Conservation (phyloP, 306 rosid species). For the Cicer bijugum region DNA sequence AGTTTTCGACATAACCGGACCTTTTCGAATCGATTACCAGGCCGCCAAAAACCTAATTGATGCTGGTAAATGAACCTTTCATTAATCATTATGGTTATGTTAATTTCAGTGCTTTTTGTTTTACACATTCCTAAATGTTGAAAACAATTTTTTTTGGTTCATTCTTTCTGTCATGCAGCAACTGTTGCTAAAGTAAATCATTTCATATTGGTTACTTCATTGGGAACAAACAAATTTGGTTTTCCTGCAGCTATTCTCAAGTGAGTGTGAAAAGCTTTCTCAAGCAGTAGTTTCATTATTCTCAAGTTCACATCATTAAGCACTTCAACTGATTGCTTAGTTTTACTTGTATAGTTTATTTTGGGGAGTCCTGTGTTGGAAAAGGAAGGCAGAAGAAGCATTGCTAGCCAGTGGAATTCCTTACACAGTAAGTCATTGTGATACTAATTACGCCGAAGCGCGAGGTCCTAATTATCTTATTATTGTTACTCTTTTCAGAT, state of each 20-base stretch:
- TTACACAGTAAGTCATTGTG: slow-evolving; percentile 71
- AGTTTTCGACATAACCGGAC: slow-evolving; percentile 87
- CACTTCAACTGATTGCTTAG: slow-evolving; percentile 36
- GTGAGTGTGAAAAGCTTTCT: slow-evolving; percentile 58
- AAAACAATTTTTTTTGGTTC: slow-evolving; percentile 35
- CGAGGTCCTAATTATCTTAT: slow-evolving; percentile 13
- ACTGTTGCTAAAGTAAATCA: slow-evolving; percentile 72
- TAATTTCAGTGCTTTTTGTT: not conserved
- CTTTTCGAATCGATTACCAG: slow-evolving; percentile 82
- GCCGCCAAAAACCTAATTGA: slow-evolving; percentile 84
- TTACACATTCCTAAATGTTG: slow-evolving; percentile 17
- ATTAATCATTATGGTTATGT: slow-evolving; percentile 1
- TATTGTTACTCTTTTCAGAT: slow-evolving; percentile 63
- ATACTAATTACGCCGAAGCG: slow-evolving; percentile 23
- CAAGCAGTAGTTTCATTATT: slow-evolving; percentile 8
- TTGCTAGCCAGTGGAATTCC: slow-evolving; percentile 88
- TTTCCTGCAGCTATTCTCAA: slow-evolving; percentile 96
- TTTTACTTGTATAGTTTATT: slow-evolving; percentile 70
- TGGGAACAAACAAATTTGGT: slow-evolving; percentile 94
- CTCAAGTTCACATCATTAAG: slow-evolving; percentile 7
- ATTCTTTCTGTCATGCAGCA: slow-evolving; percentile 59
- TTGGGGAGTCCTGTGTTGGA: slow-evolving; percentile 97
- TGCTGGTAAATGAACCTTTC: slow-evolving; percentile 63
- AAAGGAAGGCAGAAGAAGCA: slow-evolving; percentile 97
- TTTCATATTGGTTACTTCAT: slow-evolving; percentile 85